Conservation (phyloP, 306 rosid species). For the Dalbergia cultrata region DNA sequence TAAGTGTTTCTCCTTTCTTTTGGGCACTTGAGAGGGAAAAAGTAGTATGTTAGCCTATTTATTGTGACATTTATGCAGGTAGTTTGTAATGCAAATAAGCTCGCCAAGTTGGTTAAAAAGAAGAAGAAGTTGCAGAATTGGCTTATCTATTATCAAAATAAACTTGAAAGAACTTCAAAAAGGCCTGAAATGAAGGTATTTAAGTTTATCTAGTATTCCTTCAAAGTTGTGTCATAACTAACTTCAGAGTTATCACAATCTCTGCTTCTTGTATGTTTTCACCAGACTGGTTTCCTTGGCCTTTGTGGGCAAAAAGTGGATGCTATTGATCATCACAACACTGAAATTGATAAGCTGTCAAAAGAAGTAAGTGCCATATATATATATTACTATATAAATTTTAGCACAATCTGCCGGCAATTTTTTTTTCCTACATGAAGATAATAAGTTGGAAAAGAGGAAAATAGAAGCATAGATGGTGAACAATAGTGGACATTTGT, state of each 20-base stretch:
- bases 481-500: not conserved
- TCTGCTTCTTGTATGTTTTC: conserved; percentile 38
- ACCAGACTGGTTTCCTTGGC: conserved; percentile 95
- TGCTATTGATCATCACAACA: conserved; percentile 68
- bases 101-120: conserved; percentile 78
- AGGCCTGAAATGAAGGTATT: conserved; percentile 81
- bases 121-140: conserved; percentile 88
- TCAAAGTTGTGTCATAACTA: conserved; percentile 20
- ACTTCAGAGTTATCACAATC: conserved; percentile 28
- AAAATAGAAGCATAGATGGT: not conserved
- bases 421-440: not conserved
- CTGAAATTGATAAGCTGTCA: conserved; percentile 74
- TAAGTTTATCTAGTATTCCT: conserved; percentile 28
- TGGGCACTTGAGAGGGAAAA: conserved; percentile 22
- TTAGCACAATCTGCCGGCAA: not conserved
- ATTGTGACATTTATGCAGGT: conserved; percentile 63
- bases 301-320: conserved; percentile 80
- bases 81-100: conserved; percentile 81
- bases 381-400: conserved; percentile 16
- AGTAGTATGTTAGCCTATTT: conserved; percentile 16
- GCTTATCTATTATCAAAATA: conserved; percentile 85
- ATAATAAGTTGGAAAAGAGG: conserved; percentile 7
- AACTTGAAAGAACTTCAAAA: conserved; percentile 64
- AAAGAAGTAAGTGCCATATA: conserved; percentile 69
- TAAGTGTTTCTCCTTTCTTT: conserved; percentile 32